phyloP scores from a whole-genome alignment of 2,329 filamentous ascomycete genomes.

The Biscogniauxia marginata region DNA sequence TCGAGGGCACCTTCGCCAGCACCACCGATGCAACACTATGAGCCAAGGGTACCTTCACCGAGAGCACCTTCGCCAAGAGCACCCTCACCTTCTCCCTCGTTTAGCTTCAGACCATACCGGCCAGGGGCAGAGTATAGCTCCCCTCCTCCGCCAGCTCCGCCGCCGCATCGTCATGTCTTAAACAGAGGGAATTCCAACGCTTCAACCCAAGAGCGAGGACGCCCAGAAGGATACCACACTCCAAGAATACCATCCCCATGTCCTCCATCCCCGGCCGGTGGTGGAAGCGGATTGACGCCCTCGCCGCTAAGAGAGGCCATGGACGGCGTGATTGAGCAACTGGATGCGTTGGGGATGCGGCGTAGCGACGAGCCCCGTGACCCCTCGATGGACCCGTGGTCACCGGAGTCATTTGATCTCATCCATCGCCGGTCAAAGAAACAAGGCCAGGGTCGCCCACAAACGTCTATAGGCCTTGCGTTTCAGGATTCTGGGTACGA shows the following conservation, averaged over 20 bases:
- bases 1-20: conserved; percentile 40
- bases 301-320: conserved; percentile 92
- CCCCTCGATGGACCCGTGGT: conserved; percentile 73
- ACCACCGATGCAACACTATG: conserved; percentile 27
- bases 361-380: conserved; percentile 56
- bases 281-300: conserved; percentile 69
- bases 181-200: conserved; percentile 28
- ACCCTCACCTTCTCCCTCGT: conserved; percentile 40
- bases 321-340: conserved; percentile 95
- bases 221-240: conserved; percentile 46
- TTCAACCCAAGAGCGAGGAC: conserved; percentile 40
- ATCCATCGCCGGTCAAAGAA: conserved; percentile 42
- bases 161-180: conserved; percentile 70
- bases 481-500: conserved; percentile 61
- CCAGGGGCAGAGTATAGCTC: conserved; percentile 44
- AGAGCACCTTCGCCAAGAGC: conserved; percentile 42
- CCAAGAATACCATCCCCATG: conserved; percentile 61
- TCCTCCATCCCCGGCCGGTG: conserved; percentile 62
- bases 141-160: conserved; percentile 78
- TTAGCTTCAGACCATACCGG: conserved; percentile 36
- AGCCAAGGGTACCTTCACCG: conserved; percentile 37
- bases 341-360: conserved; percentile 78
- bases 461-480: conserved; percentile 72
- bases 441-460: conserved; percentile 48
- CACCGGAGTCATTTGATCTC: conserved; percentile 78